Percentiles rank a stretch among this genome's conserved stretches.
phyloP scores from a whole-genome alignment of 108 stramenopile genomes.

The Phaeodactylum tricornutum region DNA sequence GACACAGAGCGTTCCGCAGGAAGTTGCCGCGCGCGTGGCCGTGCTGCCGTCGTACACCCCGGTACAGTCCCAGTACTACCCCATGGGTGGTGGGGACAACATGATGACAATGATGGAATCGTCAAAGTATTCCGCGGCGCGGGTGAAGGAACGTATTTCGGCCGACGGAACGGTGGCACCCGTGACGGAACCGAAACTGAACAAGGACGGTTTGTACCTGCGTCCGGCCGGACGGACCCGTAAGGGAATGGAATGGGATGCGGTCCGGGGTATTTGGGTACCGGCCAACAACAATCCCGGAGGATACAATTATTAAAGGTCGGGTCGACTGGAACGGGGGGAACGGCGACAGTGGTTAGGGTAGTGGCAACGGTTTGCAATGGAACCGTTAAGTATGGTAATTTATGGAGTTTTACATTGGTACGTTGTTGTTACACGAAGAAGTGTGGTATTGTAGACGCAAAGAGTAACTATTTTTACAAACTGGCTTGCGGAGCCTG shows the following conservation, averaged over 20 bases:
- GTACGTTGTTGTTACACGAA: too few relatives aligned
- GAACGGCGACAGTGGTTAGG: too few relatives aligned
- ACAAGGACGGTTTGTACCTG: slow-evolving; percentile 52
- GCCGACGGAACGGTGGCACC: slow-evolving; percentile 69
- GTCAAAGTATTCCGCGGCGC: slow-evolving; percentile 59
- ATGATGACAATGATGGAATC: neutral
- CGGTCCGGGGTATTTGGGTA: slow-evolving; percentile 60
- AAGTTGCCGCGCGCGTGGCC: slow-evolving; percentile 6
- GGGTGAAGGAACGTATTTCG: slow-evolving; percentile 38
- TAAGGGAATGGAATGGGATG: slow-evolving; percentile 81
- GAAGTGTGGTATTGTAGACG: too few relatives aligned
- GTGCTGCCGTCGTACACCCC: slow-evolving; percentile 19
- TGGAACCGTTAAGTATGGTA: too few relatives aligned
- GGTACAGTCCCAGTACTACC: neutral
- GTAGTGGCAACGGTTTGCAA: too few relatives aligned
- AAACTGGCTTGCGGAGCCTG: slow-evolving; percentile 31
- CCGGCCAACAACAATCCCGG: too few relatives aligned
- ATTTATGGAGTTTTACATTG: too few relatives aligned
- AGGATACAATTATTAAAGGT: too few relatives aligned
- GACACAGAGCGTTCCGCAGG: slow-evolving; percentile 12
- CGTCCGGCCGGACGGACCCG: slow-evolving; percentile 63
- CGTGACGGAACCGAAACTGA: slow-evolving; percentile 45
- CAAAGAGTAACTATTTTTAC: slow-evolving; percentile 5
- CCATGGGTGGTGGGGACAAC: neutral
- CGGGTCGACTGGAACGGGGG: too few relatives aligned